These are phyloP conservation scores for Flaveria brownii DNA, from an alignment of 129 eudicot species.

Conservation along the genomic window DNA sequence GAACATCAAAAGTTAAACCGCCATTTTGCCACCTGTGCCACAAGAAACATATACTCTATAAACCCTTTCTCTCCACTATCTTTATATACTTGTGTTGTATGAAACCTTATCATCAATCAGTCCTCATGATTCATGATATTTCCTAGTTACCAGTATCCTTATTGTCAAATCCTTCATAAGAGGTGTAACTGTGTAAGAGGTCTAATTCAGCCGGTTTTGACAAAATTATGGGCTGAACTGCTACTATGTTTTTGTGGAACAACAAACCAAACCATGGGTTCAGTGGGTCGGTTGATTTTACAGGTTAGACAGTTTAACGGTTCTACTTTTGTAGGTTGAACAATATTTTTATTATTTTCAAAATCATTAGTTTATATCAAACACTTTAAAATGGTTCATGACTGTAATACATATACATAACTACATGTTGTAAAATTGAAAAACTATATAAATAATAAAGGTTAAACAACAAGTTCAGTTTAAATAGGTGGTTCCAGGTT, in stretches of 20 bases:
- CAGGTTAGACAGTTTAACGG: neutral
- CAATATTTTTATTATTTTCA: neutral
- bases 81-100: neutral
- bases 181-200: neutral
- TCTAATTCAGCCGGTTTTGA: neutral
- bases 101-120: slow-evolving; percentile 4
- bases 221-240: neutral
- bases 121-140: neutral
- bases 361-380: neutral
- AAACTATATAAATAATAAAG: too few relatives aligned
- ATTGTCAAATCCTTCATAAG: neutral
- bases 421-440: too few relatives aligned
- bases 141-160: neutral
- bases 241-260: neutral
- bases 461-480: too few relatives aligned
- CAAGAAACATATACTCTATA: neutral
- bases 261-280: neutral
- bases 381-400: neutral
- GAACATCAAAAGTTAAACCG: neutral
- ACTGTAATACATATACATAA: too few relatives aligned
- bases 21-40: neutral
- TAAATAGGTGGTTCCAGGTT: too few relatives aligned
- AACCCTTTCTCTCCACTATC: neutral
- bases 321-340: neutral
- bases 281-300: neutral